phyloP scores from a whole-genome alignment of 1,139 yeast species.

The Blastobotrys apis region DNA sequence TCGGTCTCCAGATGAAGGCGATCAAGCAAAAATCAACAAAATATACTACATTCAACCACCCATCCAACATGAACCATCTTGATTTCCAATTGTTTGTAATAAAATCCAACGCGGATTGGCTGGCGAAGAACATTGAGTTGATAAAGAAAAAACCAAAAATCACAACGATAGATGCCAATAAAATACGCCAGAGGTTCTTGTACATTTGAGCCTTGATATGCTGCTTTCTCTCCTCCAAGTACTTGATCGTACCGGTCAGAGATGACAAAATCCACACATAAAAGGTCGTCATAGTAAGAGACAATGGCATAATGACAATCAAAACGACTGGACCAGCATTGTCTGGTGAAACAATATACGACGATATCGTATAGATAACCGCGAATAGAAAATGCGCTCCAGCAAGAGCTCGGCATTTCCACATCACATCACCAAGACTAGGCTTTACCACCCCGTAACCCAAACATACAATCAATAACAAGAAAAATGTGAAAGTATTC shows the following conservation, averaged over 20 bases:
- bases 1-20: slow-evolving; percentile 95
- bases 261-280: slow-evolving; percentile 73
- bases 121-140: slow-evolving; percentile 65
- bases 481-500: slow-evolving; percentile 82
- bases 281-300: slow-evolving; percentile 64
- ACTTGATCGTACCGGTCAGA: slow-evolving; percentile 67
- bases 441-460: slow-evolving; percentile 94
- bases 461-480: slow-evolving; percentile 76
- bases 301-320: slow-evolving; percentile 61
- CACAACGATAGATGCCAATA: slow-evolving; percentile 59
- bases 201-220: slow-evolving; percentile 86
- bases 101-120: slow-evolving; percentile 70
- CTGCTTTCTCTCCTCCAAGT: slow-evolving; percentile 81
- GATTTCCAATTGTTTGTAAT: slow-evolving; percentile 90
- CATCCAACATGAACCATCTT: slow-evolving; percentile 81
- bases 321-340: slow-evolving; percentile 43
- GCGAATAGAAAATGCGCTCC: slow-evolving; percentile 66
- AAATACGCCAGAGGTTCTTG: slow-evolving; percentile 67
- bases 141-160: slow-evolving; percentile 63
- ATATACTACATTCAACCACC: slow-evolving; percentile 92
- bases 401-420: slow-evolving; percentile 74
- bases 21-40: slow-evolving; percentile 77
- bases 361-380: slow-evolving; percentile 61
- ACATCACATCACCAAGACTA: slow-evolving; percentile 73
- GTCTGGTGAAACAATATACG: slow-evolving; percentile 55